Percentiles rank a stretch among this genome's conserved stretches.
These are phyloP conservation scores for Endothia cerciana DNA, from an alignment of 2,329 filamentous ascomycete genomes.

Conservation along the genomic window DNA sequence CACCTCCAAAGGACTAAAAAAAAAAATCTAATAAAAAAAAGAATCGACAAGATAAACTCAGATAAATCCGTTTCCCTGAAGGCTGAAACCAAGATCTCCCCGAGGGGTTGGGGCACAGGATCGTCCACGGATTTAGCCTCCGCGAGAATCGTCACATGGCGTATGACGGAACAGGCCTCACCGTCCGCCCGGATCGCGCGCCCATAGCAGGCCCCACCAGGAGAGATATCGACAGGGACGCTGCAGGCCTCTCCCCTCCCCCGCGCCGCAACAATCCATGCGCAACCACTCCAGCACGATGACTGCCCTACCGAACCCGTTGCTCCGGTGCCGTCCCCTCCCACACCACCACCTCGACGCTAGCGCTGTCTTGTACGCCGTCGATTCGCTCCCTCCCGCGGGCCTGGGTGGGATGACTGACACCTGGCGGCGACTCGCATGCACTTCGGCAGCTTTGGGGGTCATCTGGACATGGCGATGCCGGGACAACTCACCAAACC, in stretches of 20 bases:
- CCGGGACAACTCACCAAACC: conserved; percentile 28
- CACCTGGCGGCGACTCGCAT: conserved; percentile 25
- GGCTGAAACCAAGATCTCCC: background rate
- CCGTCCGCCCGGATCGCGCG: conserved; percentile 2
- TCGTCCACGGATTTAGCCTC: conserved; percentile 8
- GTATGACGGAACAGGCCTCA: conserved; percentile 16
- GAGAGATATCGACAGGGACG: background rate
- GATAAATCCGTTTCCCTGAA: too few species aligned
- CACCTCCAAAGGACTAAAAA: background rate
- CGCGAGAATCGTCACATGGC: conserved; percentile 18
- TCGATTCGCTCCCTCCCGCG: conserved; percentile 15
- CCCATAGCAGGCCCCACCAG: conserved; percentile 3
- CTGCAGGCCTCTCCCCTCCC: too few species aligned
- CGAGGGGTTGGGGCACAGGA: background rate
- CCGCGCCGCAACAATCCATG: background rate
- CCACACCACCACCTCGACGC: conserved; percentile 16
- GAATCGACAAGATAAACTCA: background rate
- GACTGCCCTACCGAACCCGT: conserved; percentile 25
- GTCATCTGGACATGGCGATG: conserved; percentile 25
- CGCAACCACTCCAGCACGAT: background rate
- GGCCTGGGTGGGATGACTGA: conserved; percentile 23
- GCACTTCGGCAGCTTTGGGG: conserved; percentile 13
- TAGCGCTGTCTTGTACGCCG: conserved; percentile 11
- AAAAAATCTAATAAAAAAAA: background rate
- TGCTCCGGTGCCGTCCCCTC: conserved; percentile 20